phyloP scores from a whole-genome alignment of 768 basidiomycete species.

The Trametes gibbosa region DNA sequence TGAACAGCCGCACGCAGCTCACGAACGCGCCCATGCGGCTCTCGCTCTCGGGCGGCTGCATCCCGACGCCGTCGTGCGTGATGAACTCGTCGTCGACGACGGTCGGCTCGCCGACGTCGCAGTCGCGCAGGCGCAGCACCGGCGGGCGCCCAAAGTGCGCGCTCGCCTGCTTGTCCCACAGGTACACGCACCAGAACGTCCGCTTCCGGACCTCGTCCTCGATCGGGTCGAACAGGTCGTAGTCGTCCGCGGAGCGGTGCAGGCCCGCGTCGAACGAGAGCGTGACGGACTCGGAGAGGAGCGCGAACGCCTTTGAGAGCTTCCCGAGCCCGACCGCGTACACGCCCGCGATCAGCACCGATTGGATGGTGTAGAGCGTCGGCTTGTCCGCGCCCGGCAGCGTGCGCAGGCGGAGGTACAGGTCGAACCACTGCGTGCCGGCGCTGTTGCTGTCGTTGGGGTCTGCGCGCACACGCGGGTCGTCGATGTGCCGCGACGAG shows the following conservation, averaged over 20 bases:
- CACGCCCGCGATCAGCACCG: slow-evolving; percentile 86
- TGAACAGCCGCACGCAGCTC: slow-evolving; percentile 70
- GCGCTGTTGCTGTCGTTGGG: slow-evolving; percentile 83
- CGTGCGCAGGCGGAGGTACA: slow-evolving; percentile 83
- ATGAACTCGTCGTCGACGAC: slow-evolving; percentile 90
- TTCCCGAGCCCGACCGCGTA: slow-evolving; percentile 90
- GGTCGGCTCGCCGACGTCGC: slow-evolving; percentile 86
- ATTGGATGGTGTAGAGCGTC: slow-evolving; percentile 89
- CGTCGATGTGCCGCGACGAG: slow-evolving; percentile 89
- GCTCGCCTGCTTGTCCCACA: slow-evolving; percentile 93
- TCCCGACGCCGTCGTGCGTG: slow-evolving; percentile 62
- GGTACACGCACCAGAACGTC: slow-evolving; percentile 95
- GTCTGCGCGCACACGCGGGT: slow-evolving; percentile 82
- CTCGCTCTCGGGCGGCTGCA: slow-evolving; percentile 69
- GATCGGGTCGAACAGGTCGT: slow-evolving; percentile 84
- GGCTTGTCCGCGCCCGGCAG: slow-evolving; percentile 86
- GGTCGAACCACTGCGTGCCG: slow-evolving; percentile 89
- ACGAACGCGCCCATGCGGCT: slow-evolving; percentile 83
- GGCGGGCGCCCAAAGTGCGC: slow-evolving; percentile 90
- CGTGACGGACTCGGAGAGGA: slow-evolving; percentile 84
- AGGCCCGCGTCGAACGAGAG: slow-evolving; percentile 87
- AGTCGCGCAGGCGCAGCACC: slow-evolving; percentile 82
- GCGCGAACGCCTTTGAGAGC: slow-evolving; percentile 80
- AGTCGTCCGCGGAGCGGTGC: slow-evolving; percentile 82
- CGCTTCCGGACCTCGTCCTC: slow-evolving; percentile 91